Conservation (phyloP, 2,329 filamentous ascomycete species). For the Fusarium aywerte region DNA sequence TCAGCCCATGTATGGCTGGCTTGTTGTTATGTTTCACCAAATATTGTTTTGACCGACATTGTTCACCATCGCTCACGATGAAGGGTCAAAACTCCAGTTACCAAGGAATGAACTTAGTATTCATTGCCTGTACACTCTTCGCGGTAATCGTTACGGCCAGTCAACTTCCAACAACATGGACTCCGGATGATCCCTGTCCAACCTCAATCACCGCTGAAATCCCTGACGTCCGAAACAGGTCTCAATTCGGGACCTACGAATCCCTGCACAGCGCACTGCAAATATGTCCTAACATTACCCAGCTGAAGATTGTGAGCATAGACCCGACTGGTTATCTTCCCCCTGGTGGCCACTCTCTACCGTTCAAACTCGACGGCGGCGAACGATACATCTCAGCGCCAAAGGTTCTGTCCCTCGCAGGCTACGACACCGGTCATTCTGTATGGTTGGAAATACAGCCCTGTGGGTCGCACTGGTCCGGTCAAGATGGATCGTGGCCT, state of each 20-base stretch:
- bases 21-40: background rate
- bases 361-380: conserved; percentile 18
- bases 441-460: conserved; percentile 1
- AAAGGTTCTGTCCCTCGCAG: background rate
- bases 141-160: background rate
- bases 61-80: background rate
- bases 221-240: background rate
- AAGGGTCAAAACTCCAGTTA: background rate
- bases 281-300: conserved; percentile 5
- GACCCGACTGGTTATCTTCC: too few species aligned
- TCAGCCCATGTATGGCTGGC: background rate
- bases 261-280: conserved; percentile 13
- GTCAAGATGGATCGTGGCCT: conserved; percentile 13
- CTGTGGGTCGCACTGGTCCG: background rate
- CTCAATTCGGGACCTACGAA: background rate
- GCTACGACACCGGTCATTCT: conserved; percentile 5
- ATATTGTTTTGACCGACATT: background rate
- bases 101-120: fast-evolving
- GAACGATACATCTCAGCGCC: conserved; percentile 18
- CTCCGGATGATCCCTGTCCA: background rate
- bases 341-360: background rate
- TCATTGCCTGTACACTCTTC: fast-evolving
- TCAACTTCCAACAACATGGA: background rate
- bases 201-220: background rate
- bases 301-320: background rate